Base-by-base conservation (phyloP, 768 basidiomycete species). In the Lactarius sanguifluus region DNA sequence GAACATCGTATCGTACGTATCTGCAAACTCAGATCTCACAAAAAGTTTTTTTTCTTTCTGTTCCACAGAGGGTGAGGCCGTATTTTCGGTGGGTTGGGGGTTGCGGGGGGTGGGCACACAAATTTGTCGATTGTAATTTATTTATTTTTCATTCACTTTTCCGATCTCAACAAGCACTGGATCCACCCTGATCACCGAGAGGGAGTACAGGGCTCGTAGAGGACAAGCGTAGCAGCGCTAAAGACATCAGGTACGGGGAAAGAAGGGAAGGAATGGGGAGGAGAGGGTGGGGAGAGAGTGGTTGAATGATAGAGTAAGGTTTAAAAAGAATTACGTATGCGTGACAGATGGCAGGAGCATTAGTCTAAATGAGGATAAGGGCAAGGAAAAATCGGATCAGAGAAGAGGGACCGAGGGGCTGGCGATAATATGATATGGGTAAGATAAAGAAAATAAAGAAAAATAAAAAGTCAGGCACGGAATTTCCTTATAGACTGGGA, bases 331-430 rank as follows among this genome's bases (percentile, higher is more conserved):
- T 61, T 61, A 61, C 59, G 59, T 61, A 47, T 47, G n/a, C 3
- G 45, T 52, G 60, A 52, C 60, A 61, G 60, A 61, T 61, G 59
- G 43, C 20, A 34, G 47, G n/a, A 18, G 59, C 59, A 66, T 65
- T 60, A 60, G 60, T 57, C 67, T 59, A 58, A 66, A 68, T 43
- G 64, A 61, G 64, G 67, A 65, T 65, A 66, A 61, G 67, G 64
- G 54, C 67, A 50, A 65, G 62, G 67, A 65, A 68, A 65, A 68
- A 57, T 61, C 64, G 47, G 59, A 66, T 56, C 45, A 36, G 40
- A 40, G 54, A 59, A 20, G 13, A 15, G 50, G 30, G 32, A 16
- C 67, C 67, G 63, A 18, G 0, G 2, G 43, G 2, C 0, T 47
- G 64, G 57, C 50, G 6, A 0, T 2, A 52, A 52, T 52, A 52